Base-by-base conservation (phyloP, 495 filamentous ascomycete species). In the Lasiosphaeriaceae sp. region DNA sequence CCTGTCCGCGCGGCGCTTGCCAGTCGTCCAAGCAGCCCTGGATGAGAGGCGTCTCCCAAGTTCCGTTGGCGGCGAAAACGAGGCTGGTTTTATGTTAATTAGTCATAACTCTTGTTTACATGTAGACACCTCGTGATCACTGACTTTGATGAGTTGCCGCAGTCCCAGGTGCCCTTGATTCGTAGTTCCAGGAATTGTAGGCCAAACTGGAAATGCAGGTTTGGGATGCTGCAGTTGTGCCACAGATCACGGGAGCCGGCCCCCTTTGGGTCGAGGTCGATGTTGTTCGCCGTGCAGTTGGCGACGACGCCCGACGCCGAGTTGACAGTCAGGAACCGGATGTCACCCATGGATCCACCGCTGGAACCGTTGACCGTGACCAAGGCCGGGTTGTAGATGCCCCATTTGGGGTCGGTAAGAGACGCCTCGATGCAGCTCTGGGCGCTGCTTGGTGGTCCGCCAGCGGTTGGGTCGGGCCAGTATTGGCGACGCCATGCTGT, bases 341-440 rank as follows among this genome's bases (percentile, higher is more conserved):
- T 62, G 50, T 67, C 64, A 2, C 67, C 65, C 11, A 54, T 45
- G 12, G 61, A 46, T 7, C 66, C 64, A 2, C 65, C 65, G 37
- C 45, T 59, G 11, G 59, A 62, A 2, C 53, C 62, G 37, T 65
- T 62, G 4, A 65, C 59, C 0, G 57, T 50, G 5, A 54, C 21
- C 24, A 65, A 21, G 23, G 50, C 55, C 22, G 62, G 62, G n/a
- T 59, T 47, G 56, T 60, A 57, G 50, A 67, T 60, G 46, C 48
- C 21, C 56, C 56, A 62, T 31, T 45, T 39, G 5, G 65, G 65
- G 20, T 52, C 49, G 20, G 57, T 50, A 16, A 57, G 60, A 11
- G 67, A 70, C 26, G 51, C 51, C 35, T 57, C 47, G 11, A 57
- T 34, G n/a, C 71, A 70, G 20, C 58, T 49, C 23, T 60, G 55